Base-by-base conservation (phyloP, 139 green algal genomes). In the Micromonas pusilla region DNA sequence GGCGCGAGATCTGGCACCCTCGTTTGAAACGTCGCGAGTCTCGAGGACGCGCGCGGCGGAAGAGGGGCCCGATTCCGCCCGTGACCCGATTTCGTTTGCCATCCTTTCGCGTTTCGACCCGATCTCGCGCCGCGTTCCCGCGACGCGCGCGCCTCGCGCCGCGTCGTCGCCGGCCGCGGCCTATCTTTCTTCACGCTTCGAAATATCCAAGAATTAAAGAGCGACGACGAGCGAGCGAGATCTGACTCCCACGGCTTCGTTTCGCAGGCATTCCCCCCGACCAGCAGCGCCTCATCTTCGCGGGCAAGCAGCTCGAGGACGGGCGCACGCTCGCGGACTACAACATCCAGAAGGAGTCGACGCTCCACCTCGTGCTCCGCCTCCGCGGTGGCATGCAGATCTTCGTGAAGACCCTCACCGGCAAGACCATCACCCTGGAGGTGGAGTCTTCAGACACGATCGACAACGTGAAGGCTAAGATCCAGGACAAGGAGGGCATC, bases 261-360 rank as follows among this genome's bases (percentile, higher is more conserved):
- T n/a, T 6, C 21, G 37, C 31, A 77, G 83, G 83, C 21, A 86
- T 97, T 73, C 93, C 93, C 5, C 93, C 93, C 37, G 93, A 97
- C 87, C 93, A 97, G 91, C 93, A 97, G 90, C 90, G 93, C 62
- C 87, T 97, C 54, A 97, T 97, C 80, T 97, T 97, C 78, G 93
- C 93, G 26, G 93, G 93, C 85, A 97, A 97, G 90, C 93, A 97
- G 90, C 90, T 97, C 80, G 93, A 97, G 88, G 93, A 97, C 72
- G 93, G 93, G 26, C 90, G 93, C 82, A 97, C 93, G 19, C 87
- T 97, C 70, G 91, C 93, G 2, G 93, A 97, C 86, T 97, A 97
- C 93, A 97, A 97, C 86, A 97, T 97, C 78, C 93, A 97, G 88
- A 97, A 97, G 89, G 84, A 87, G 80, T 83, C 73, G 45, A 85